phyloP scores from a whole-genome alignment of 306 rosid species.

The Ormosia semicastrata region DNA sequence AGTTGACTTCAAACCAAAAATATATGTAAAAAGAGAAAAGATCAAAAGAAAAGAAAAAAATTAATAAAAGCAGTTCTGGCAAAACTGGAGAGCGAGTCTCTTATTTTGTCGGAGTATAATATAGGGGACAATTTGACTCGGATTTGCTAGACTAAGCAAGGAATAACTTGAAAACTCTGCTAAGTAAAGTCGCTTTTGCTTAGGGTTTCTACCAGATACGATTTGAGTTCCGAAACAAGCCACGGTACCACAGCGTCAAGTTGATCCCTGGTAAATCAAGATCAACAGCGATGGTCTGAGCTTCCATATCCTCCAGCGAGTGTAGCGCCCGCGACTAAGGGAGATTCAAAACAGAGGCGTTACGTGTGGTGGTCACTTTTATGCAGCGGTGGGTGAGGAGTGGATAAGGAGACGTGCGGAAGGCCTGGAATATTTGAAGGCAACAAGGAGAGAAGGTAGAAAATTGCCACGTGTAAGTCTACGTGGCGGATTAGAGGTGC shows the following conservation, averaged over 20 bases:
- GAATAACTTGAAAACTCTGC: constrained; percentile 80
- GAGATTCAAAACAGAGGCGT: neutral
- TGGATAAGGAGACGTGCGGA: constrained; percentile 24
- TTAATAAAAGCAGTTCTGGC: constrained; percentile 9
- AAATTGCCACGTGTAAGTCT: constrained; percentile 34
- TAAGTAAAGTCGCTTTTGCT: constrained; percentile 69
- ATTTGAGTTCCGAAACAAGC: constrained; percentile 29
- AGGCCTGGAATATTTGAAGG: constrained; percentile 21
- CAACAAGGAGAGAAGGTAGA: neutral
- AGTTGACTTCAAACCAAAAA: constrained; percentile 31
- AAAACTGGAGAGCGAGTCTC: constrained; percentile 24
- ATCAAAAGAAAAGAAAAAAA: neutral
- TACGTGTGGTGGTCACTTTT: neutral
- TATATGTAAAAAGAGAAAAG: neutral
- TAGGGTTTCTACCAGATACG: constrained; percentile 47
- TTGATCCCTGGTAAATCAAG: neutral
- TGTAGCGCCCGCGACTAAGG: neutral
- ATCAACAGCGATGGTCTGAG: constrained; percentile 9
- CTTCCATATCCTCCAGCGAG: constrained; percentile 30
- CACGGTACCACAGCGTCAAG: constrained; percentile 20
- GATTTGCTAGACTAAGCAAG: constrained; percentile 40
- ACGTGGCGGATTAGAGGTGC: constrained; percentile 33
- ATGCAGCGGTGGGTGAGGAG: constrained; percentile 1
- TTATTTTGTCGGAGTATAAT: constrained; percentile 33
- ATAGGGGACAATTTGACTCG: constrained; percentile 20